These are phyloP conservation scores for Craterostigma plantagineum DNA, from an alignment of 257 asterid genomes.

Conservation along the genomic window DNA sequence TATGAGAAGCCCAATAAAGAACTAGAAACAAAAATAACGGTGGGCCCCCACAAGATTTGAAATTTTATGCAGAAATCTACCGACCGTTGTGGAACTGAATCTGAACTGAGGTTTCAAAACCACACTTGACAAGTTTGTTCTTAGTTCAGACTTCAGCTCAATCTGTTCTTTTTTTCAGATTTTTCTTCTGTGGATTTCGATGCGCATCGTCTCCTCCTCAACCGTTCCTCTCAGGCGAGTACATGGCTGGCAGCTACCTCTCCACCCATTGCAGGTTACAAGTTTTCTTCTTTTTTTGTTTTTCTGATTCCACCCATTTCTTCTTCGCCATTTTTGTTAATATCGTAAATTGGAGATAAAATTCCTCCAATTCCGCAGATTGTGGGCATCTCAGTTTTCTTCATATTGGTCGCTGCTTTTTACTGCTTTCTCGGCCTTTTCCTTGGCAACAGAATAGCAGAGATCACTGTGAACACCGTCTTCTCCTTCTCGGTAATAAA, in stretches of 20 bases:
- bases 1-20: too few relatives aligned
- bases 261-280: conserved; percentile 76
- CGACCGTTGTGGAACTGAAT: too few relatives aligned
- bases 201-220: conserved; percentile 9
- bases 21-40: too few relatives aligned
- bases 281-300: background rate
- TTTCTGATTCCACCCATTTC: background rate
- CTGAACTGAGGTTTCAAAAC: too few relatives aligned
- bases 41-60: background rate
- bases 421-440: conserved; percentile 79
- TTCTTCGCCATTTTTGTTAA: background rate
- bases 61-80: too few relatives aligned
- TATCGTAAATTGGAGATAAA: background rate
- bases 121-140: too few relatives aligned
- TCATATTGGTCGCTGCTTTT: conserved; percentile 47
- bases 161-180: too few relatives aligned
- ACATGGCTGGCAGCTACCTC: conserved; percentile 99
- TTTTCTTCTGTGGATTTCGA: conserved; percentile 1
- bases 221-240: conserved; percentile 25
- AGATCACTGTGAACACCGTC: conserved; percentile 35
- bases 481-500: conserved; percentile 57
- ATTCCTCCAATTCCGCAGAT: too few relatives aligned
- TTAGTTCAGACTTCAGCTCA: too few relatives aligned
- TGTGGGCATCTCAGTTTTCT: conserved; percentile 62
- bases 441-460: conserved; percentile 47